These are phyloP conservation scores for Fusarium albidum DNA, from an alignment of 2,329 filamentous ascomycete genomes.

Conservation along the genomic window DNA sequence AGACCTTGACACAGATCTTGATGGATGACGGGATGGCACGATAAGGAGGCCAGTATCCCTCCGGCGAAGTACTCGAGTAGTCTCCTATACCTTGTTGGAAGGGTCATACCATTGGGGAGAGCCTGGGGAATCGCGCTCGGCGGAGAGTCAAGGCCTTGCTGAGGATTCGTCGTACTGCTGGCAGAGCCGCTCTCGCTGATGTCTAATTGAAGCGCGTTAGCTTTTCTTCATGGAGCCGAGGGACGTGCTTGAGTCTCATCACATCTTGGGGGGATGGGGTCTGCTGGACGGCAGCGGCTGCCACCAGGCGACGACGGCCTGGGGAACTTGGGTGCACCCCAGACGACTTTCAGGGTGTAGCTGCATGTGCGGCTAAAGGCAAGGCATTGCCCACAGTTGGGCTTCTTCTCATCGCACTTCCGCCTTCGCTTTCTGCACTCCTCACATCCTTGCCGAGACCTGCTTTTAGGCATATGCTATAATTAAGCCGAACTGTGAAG, in stretches of 20 bases:
- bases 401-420: conserved; percentile 42
- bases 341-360: conserved; percentile 38
- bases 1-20: conserved; percentile 37
- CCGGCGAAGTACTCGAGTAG: conserved; percentile 38
- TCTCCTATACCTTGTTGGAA: conserved; percentile 34
- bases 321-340: conserved; percentile 16
- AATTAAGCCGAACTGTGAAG: too few relatives aligned
- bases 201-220: too few relatives aligned
- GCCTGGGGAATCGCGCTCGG: conserved; percentile 19
- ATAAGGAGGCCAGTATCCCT: conserved; percentile 38
- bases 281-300: too few relatives aligned
- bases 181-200: too few relatives aligned
- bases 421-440: conserved; percentile 40
- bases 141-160: neutral
- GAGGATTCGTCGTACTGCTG: too few relatives aligned
- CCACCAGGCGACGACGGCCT: too few relatives aligned
- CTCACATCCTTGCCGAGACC: conserved; percentile 41
- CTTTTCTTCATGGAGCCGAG: too few relatives aligned
- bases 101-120: conserved; percentile 34
- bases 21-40: conserved; percentile 39
- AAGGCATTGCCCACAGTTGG: conserved; percentile 35
- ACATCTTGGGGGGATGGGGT: too few relatives aligned
- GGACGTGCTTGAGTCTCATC: too few relatives aligned
- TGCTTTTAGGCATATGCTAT: conserved; percentile 29
- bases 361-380: conserved; percentile 27